Conservation (phyloP, 1,284 basidiomycete genomes). For the Irpex sp. region DNA sequence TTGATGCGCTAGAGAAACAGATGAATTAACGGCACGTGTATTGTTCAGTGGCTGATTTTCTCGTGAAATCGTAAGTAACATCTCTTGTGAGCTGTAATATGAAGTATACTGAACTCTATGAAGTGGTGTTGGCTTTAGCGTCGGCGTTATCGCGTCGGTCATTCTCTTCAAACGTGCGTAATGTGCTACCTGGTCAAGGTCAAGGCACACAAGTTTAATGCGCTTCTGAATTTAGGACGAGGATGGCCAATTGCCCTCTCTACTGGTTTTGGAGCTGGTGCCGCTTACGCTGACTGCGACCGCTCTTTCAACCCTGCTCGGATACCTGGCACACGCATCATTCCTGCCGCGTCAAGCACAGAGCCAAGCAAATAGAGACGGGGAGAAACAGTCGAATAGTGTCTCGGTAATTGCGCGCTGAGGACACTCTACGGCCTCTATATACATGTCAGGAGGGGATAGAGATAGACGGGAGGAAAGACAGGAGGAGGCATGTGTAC, state of each 20-base stretch:
- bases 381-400: not conserved
- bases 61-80: slow-evolving; percentile 69
- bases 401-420: not conserved
- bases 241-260: slow-evolving; percentile 94
- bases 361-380: slow-evolving; percentile 21
- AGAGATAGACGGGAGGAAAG: not conserved
- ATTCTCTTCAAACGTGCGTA: slow-evolving; percentile 92
- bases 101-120: slow-evolving; percentile 22
- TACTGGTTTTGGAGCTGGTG: slow-evolving; percentile 87
- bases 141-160: slow-evolving; percentile 92
- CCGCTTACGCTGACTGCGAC: slow-evolving; percentile 95
- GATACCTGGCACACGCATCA: slow-evolving; percentile 85
- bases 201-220: too few relatives aligned
- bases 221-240: slow-evolving; percentile 62
- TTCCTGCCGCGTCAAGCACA: slow-evolving; percentile 29
- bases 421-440: not conserved
- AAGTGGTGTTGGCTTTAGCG: slow-evolving; percentile 93
- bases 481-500: not conserved
- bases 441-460: not conserved
- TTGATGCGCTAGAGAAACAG: slow-evolving; percentile 14
- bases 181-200: not conserved
- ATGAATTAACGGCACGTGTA: not conserved
- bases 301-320: slow-evolving; percentile 93
- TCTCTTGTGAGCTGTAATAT: not conserved
- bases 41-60: slow-evolving; percentile 64